phyloP scores from a whole-genome alignment of 2,329 filamentous ascomycete species.

The Ascochyta lentis region DNA sequence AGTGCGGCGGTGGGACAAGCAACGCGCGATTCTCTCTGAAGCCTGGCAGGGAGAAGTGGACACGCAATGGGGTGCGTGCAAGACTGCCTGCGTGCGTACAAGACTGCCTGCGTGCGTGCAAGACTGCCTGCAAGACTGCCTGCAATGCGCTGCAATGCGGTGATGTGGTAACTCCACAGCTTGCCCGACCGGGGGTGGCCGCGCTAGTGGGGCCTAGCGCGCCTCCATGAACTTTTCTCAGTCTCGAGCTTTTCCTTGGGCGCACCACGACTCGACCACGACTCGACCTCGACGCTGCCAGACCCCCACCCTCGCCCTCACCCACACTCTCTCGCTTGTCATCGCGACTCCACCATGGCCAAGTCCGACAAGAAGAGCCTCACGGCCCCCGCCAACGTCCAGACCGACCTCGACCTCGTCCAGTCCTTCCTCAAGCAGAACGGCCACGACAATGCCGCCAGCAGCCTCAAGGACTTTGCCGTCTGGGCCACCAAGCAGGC shows the following conservation, averaged over 20 bases:
- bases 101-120: too few species aligned
- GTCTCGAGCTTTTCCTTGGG: conserved; percentile 28
- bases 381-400: conserved; percentile 11
- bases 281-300: neutral
- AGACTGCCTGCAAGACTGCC: conserved; percentile 1
- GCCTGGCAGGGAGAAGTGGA: too few species aligned
- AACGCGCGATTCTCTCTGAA: too few species aligned
- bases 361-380: conserved; percentile 31
- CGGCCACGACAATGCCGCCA: conserved; percentile 42
- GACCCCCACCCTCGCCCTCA: neutral
- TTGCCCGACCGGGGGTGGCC: neutral
- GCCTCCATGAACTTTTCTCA: conserved; percentile 20
- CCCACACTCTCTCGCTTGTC: too few species aligned
- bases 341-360: conserved; percentile 29
- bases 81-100: too few species aligned
- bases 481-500: conserved; percentile 38
- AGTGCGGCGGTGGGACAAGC: neutral
- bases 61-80: too few species aligned
- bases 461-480: conserved; percentile 34
- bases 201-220: conserved; percentile 19
- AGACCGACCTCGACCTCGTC: conserved; percentile 40
- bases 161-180: conserved; percentile 20
- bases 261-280: conserved; percentile 5
- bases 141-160: conserved; percentile 20
- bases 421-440: conserved; percentile 43